Evolutionary conservation across 192 early-diverging fungal genomes (phyloP), one percentile per base, ranked within the genome.

Genomic region (Linnemannia elongata): DNA sequence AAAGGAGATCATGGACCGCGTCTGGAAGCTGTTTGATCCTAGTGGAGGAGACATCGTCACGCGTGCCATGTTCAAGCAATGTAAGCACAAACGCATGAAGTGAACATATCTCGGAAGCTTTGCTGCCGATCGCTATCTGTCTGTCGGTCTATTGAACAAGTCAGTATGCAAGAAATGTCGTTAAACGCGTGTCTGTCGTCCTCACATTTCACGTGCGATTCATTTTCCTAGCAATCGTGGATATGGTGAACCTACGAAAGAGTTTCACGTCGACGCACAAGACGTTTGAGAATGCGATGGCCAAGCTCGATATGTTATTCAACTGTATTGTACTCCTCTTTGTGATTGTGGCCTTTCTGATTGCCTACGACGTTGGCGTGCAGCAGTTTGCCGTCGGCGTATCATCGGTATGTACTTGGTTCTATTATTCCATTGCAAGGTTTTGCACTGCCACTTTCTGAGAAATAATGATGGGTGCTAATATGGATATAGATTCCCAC

Each of bases 251-350:
- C 45, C 74, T 80, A 27, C 72, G 83, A 10, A 85, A 85, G 57
- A 80, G 78, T 18, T 76, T 85, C 60, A 85, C 83, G 17, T 80
- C 83, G 24, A 71, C 83, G 0, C 83, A 85, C 78, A 85, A 80
- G 78, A 79, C 83, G 24, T 85, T 85, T 41, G 83, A 85, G 57
- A 85, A 85, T 27, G 83, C 83, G 6, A 77, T 85, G 83, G 83
- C 78, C 30, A 85, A 80, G 33, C 75, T 85, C 17, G 74, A 85
- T 35, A 85, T 85, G 83, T 42, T 85, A 3, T 80, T 80, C 78
- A 80, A 76, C 27, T 17, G 75, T 15, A 35, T 85, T 8, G 77
- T 79, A 3, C 49, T 85, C 18, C 47, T 85, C 45, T 80, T 80
- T 44, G 78, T 70, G 20, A 72, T 80, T 13, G 74, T 85, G 41